phyloP scores from a whole-genome alignment of 768 basidiomycete genomes.

The Mycena haematopus region DNA sequence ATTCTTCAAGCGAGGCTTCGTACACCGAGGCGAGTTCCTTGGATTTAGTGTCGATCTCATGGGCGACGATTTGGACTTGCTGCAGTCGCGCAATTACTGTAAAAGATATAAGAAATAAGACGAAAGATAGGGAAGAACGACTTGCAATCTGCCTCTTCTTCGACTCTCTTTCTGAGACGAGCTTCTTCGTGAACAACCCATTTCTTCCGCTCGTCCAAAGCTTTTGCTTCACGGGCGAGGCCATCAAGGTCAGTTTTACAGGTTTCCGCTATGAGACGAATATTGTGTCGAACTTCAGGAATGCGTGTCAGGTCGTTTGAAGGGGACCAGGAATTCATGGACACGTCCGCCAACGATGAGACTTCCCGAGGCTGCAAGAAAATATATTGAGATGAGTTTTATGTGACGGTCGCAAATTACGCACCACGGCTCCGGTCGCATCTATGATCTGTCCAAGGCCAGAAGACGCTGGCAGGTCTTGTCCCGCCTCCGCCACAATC shows the following conservation, averaged over 20 bases:
- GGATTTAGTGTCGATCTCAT: conserved; percentile 69
- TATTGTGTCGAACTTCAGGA: conserved; percentile 96
- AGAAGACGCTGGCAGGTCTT: conserved; percentile 51
- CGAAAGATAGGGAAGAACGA: conserved; percentile 15
- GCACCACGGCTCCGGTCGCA: conserved; percentile 89
- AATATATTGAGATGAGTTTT: no score
- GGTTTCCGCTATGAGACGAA: conserved; percentile 83
- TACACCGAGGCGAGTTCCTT: conserved; percentile 69
- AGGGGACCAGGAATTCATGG: conserved; percentile 82
- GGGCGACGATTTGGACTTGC: conserved; percentile 75
- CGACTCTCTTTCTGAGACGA: conserved; percentile 70
- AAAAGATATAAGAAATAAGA: conserved; percentile 7
- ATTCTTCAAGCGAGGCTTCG: conserved; percentile 75
- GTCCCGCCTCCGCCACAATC: conserved; percentile 86
- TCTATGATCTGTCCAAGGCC: conserved; percentile 91
- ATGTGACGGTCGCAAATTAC: conserved; percentile 35
- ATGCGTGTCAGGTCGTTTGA: conserved; percentile 87
- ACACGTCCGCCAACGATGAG: conserved; percentile 80
- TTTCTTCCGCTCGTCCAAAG: conserved; percentile 79
- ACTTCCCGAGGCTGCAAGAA: conserved; percentile 79
- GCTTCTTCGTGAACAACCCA: conserved; percentile 74
- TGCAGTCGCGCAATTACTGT: conserved; percentile 82
- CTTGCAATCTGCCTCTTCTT: conserved; percentile 81
- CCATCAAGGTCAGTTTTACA: conserved; percentile 87
- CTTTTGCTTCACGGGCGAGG: conserved; percentile 88